Evolutionary conservation across 805 yeast species (phyloP), one percentile per base, ranked within the genome.

Genomic region (Saccharomycopsis sp.): DNA sequence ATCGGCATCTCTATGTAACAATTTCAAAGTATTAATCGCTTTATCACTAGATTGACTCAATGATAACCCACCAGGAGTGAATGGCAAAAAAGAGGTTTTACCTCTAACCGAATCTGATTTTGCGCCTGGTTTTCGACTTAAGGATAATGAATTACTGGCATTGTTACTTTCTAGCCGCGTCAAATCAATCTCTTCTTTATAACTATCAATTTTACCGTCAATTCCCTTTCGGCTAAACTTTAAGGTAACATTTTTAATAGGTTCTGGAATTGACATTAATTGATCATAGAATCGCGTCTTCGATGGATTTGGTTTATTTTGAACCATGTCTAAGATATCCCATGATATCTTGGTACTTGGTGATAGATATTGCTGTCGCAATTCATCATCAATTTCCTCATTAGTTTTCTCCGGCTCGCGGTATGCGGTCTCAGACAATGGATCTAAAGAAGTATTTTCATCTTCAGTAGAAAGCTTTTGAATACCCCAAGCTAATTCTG

Each of bases 21-120:
- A 63, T 32, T 61, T 53, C 0, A 67, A 57, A 3, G 59, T 63
- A 41, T 68, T 72, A 6, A 57, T 56, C 19, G 59, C 55, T 56
- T 60, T 27, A 22, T 51, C 40, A 11, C 22, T 9, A 4, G 47
- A 20, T 11, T 31, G 19, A 9, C 56, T 54, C 53, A 63, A 55
- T 2, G 64, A 64, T n/a, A 75, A 53, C 2, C 97, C 97, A 53
- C 98, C 97, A 0, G 98, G 98, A 47, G 82, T 80, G 58, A 93
- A 93, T 0, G 98, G 98, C 56, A 90, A 63, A 55, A 74, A 84
- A 16, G 78, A 73, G 0, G 94, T 71, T 3, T 77, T 69, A 0
- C 97, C 97, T 38, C 71, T 67, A 2, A 86, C 64, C 1, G 79
- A 66, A 33, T 77, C 81, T n/a, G 67, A 67, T 51, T 75, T 76